Evolutionary conservation across 331 rosid species (phyloP).

Genomic region (Acacia pycnantha): DNA sequence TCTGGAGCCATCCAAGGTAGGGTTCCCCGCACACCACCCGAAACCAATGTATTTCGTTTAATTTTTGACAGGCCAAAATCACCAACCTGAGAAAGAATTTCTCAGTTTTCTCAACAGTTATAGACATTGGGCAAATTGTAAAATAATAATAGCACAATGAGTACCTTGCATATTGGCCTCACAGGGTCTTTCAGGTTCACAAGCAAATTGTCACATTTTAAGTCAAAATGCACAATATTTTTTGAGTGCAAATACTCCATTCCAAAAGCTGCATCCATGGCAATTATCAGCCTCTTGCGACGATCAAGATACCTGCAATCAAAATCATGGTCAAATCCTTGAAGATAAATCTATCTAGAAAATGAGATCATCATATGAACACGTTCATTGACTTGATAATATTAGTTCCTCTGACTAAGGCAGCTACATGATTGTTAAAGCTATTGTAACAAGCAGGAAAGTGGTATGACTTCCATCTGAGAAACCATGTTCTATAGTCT

Average conservation of each 20-base stretch:
- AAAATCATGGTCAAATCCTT: slow-evolving; percentile 15
- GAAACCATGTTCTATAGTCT: not conserved
- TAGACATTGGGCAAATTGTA: not conserved
- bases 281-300: slow-evolving; percentile 85
- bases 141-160: slow-evolving; percentile 15
- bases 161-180: slow-evolving; percentile 95
- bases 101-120: slow-evolving; percentile 4
- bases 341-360: slow-evolving; percentile 9
- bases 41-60: slow-evolving; percentile 89
- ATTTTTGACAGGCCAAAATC: slow-evolving; percentile 98
- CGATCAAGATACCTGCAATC: slow-evolving; percentile 76
- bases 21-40: slow-evolving; percentile 99
- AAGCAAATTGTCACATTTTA: slow-evolving; percentile 95
- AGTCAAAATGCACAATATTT: slow-evolving; percentile 93
- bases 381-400: not conserved
- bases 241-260: slow-evolving; percentile 98
- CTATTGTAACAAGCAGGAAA: slow-evolving; percentile 7
- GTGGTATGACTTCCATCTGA: not conserved
- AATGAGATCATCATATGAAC: not conserved
- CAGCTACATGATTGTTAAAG: not conserved
- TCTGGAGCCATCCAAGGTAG: slow-evolving; percentile 99
- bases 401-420: not conserved
- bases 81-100: slow-evolving; percentile 69
- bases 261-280: slow-evolving; percentile 99
- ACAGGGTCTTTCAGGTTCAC: slow-evolving; percentile 90